Conservation (phyloP, 2,329 filamentous ascomycete species). For the Epichloe gansuensis region DNA sequence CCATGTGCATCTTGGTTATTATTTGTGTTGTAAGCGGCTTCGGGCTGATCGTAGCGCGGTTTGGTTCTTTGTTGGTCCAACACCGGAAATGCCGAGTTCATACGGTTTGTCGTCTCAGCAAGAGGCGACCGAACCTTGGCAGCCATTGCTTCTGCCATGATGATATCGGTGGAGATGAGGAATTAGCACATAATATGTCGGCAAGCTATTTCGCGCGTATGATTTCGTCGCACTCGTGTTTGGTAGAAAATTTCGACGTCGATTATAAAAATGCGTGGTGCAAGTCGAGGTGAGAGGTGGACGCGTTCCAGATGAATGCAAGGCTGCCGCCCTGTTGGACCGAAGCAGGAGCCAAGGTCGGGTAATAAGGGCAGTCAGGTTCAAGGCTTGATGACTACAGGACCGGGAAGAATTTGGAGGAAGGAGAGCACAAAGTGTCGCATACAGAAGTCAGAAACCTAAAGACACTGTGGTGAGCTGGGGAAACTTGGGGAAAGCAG, state of each 20-base stretch:
- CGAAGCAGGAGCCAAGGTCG: slow-evolving; percentile 1
- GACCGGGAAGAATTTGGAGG: not conserved
- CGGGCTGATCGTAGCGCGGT: slow-evolving; percentile 16
- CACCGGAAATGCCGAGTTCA: slow-evolving; percentile 28
- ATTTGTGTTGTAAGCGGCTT: slow-evolving; percentile 4
- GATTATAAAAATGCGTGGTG: not conserved
- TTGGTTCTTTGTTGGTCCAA: slow-evolving; percentile 19
- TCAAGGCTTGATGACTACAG: not conserved
- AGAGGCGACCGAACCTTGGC: slow-evolving; percentile 28
- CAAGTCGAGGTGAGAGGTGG: slow-evolving; percentile 1
- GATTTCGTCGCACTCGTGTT: slow-evolving; percentile 5
- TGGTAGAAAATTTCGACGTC: not conserved
- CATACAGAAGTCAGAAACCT: not conserved
- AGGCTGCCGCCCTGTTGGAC: not conserved
- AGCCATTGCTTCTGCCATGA: slow-evolving; percentile 20
- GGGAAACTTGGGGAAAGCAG: not conserved
- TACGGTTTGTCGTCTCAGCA: slow-evolving; percentile 34
- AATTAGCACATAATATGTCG: slow-evolving; percentile 25
- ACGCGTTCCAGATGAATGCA: not conserved
- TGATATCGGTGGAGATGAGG: slow-evolving; percentile 11
- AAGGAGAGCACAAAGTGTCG: not conserved
- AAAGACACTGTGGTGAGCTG: not conserved
- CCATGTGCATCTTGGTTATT: slow-evolving; percentile 4
- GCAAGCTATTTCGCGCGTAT: slow-evolving; percentile 5
- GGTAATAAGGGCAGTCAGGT: not conserved